Evolutionary conservation across 257 asterid species (phyloP).

Genomic region (Gardenia jasminoides): DNA sequence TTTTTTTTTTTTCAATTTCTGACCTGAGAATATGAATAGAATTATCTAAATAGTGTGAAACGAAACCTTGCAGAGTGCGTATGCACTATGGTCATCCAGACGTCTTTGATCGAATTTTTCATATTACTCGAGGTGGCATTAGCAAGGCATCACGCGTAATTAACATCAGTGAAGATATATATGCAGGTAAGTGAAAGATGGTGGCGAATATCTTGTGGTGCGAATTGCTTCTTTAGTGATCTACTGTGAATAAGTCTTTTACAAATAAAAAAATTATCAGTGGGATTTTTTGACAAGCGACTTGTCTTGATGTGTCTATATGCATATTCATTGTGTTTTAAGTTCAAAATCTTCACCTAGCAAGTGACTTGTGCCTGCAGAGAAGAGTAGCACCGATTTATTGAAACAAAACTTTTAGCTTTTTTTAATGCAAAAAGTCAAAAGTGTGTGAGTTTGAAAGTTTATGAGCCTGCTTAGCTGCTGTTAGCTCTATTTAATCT

Average conservation of each 20-base stretch:
- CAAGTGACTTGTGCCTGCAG: neutral
- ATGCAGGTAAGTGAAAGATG: constrained; percentile 57
- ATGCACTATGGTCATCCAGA: constrained; percentile 99
- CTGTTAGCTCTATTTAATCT: neutral
- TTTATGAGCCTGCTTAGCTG: neutral
- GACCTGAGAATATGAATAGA: neutral
- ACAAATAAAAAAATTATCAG: neutral
- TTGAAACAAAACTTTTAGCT: neutral
- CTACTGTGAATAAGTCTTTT: neutral
- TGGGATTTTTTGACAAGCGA: neutral
- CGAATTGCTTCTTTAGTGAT: neutral
- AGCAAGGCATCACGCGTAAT: constrained; percentile 97
- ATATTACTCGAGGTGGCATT: constrained; percentile 95
- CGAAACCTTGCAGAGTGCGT: constrained; percentile 71
- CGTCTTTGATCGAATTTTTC: constrained; percentile 90
- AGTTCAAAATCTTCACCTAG: neutral
- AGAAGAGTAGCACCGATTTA: neutral
- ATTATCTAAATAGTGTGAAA: constrained; percentile 11
- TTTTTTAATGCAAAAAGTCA: neutral
- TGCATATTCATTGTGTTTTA: neutral
- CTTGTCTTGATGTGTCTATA: neutral
- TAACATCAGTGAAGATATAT: constrained; percentile 96
- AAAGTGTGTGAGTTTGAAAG: too few relatives aligned
- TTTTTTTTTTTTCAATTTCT: neutral
- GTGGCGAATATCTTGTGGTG: neutral